Percentiles rank a stretch among this genome's conserved stretches.
These are phyloP conservation scores for Hylodesmum podocarpum DNA, from an alignment of 306 rosid genomes.

Conservation along the genomic window DNA sequence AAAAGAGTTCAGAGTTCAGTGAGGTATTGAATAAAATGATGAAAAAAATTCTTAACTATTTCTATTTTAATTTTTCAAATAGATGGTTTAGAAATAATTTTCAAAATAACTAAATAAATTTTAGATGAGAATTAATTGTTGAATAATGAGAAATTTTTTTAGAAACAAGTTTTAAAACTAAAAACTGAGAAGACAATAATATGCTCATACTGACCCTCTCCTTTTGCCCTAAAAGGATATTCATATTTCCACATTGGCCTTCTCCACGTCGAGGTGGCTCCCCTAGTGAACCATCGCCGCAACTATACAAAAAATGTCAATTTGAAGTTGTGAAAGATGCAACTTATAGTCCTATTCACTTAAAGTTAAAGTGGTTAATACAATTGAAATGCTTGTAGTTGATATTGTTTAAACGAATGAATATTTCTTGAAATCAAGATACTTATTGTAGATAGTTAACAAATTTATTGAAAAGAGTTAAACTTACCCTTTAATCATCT, in stretches of 20 bases:
- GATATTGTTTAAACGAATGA: neutral
- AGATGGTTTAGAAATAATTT: neutral
- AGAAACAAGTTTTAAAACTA: neutral
- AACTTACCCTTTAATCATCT: no score
- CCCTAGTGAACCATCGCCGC: conserved; percentile 73
- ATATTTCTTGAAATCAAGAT: neutral
- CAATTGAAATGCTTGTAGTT: neutral
- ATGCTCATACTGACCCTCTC: conserved; percentile 57
- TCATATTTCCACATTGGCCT: conserved; percentile 87
- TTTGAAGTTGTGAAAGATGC: neutral
- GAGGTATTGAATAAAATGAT: no score
- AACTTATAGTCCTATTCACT: neutral
- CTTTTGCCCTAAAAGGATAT: conserved; percentile 67
- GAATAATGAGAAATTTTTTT: neutral
- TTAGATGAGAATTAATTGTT: neutral
- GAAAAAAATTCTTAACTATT: no score
- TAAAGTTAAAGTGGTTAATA: neutral
- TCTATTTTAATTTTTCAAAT: no score
- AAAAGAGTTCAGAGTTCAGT: no score
- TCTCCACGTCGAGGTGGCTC: conserved; percentile 77
- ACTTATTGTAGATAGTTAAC: neutral
- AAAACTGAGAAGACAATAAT: neutral
- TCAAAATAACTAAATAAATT: no score
- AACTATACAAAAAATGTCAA: conserved; percentile 48
- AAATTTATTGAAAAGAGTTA: no score